Percentiles rank a stretch among this genome's conserved stretches.
These are phyloP conservation scores for Entomortierella lignicola DNA, from an alignment of 192 early-diverging fungal genomes.

Conservation along the genomic window DNA sequence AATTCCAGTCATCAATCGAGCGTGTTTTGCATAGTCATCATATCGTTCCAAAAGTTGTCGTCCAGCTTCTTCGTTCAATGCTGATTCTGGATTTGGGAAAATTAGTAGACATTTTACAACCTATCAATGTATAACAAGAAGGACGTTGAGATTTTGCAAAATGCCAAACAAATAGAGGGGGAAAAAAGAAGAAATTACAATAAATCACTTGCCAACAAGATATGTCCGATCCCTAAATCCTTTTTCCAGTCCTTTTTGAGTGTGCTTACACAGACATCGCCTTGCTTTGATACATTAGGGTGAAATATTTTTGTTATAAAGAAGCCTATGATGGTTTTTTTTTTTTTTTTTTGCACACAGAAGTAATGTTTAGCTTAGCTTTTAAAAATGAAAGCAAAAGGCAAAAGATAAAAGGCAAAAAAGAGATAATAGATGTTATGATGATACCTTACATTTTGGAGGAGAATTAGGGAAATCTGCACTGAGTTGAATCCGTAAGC, in stretches of 20 bases:
- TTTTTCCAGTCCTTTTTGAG: constrained; percentile 97
- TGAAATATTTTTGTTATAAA: constrained; percentile 98
- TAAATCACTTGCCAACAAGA: constrained; percentile 75
- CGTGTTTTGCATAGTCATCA: constrained; percentile 84
- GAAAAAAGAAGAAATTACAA: background rate
- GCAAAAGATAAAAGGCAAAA: background rate
- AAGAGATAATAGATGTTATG: background rate
- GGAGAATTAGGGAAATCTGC: constrained; percentile 84
- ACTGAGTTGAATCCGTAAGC: constrained; percentile 75
- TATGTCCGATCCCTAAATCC: constrained; percentile 83
- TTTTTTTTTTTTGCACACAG: background rate
- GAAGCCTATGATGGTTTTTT: constrained; percentile 56
- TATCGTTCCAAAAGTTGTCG: constrained; percentile 89
- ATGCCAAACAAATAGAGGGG: background rate
- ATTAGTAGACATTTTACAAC: constrained; percentile 96
- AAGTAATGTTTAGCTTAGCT: no score
- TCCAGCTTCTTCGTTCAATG: constrained; percentile 96
- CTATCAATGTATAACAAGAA: constrained; percentile 50
- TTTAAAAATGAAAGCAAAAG: no score
- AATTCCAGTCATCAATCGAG: constrained; percentile 81
- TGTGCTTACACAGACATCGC: constrained; percentile 96
- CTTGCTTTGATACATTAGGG: constrained; percentile 89
- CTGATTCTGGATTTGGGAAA: constrained; percentile 94
- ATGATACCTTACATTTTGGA: constrained; percentile 77
- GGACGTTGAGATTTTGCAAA: background rate